Base-by-base conservation (phyloP, 192 early-diverging fungal genomes). In the Irineochytrium annulatum region DNA sequence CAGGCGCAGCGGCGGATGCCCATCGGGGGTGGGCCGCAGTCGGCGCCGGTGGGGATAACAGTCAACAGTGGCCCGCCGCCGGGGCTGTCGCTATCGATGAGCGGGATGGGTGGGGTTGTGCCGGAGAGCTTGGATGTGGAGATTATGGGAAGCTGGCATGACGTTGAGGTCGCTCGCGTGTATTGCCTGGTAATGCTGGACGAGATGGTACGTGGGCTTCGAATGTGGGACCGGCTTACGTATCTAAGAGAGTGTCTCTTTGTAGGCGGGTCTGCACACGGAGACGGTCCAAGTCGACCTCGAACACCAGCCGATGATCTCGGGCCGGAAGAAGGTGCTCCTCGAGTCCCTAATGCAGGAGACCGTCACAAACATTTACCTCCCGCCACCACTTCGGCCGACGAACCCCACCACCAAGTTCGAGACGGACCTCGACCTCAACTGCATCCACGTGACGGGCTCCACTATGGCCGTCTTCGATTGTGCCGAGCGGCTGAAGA, bases 341-440 rank as follows among this genome's bases (percentile, higher is more conserved):
- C 57, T 91, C 16, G 76, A 85, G 44, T 64, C 76, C 3, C 76
- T 91, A 34, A 89, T 90, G 86, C 77, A 82, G 44, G 82, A 83
- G 45, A 84, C 79, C 17, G 31, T 69, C 48, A 87, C 85, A 34
- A 90, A 79, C 63, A 83, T 92, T 22, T 92, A 92, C 68, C 57
- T 92, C 27, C 84, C 88, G 27, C 46, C 46, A 17, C 46, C 46
- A 5, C 26, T 49, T 49, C 46, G 46, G 26, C 13, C 24, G 11
- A 24, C 26, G 13, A 8, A 17, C 11, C 17, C 46, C 11, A 24
- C 11, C 6, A 24, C 46, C 26, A n/a, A 41, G n/a, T 6, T 22
- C 13, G 46, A 49, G 13, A 53, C 66, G 3, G 67, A 62, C n/a
- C 45, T 62, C 17, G 72, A 81, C 29, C 60, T 74, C 17, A 77